These are phyloP conservation scores for Geranium rotundifolium DNA, from an alignment of 345 rosid species.

Conservation along the genomic window DNA sequence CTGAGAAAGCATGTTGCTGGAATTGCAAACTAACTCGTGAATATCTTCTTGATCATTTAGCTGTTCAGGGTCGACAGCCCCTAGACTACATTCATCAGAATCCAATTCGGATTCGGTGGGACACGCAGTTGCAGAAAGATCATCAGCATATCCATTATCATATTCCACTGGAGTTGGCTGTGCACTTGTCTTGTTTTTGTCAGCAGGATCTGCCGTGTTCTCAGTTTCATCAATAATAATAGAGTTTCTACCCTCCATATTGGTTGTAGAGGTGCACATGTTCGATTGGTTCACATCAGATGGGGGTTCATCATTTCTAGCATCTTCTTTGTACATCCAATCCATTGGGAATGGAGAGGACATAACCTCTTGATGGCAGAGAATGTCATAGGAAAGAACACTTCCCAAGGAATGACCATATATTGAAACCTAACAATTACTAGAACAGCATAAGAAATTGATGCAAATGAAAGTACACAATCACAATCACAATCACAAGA, in stretches of 20 bases:
- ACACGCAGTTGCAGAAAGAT: slow-evolving; percentile 11
- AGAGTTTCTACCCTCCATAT: slow-evolving; percentile 8
- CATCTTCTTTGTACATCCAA: slow-evolving; percentile 39
- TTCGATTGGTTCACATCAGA: not conserved
- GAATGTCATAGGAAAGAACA: slow-evolving; percentile 92
- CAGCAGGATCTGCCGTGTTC: slow-evolving; percentile 7
- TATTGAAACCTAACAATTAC: slow-evolving; percentile 51
- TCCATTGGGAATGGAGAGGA: slow-evolving; percentile 83
- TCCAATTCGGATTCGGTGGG: slow-evolving; percentile 16
- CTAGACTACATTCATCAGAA: slow-evolving; percentile 11
- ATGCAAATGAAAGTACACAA: not conserved
- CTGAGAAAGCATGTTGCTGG: slow-evolving; percentile 13
- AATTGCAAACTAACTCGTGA: slow-evolving; percentile 15
- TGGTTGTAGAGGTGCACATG: slow-evolving; percentile 8
- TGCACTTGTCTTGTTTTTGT: slow-evolving; percentile 17
- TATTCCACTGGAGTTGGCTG: slow-evolving; percentile 16
- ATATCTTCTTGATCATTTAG: slow-evolving; percentile 19
- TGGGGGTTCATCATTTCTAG: not conserved
- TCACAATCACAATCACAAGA: not conserved
- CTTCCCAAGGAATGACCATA: slow-evolving; percentile 98
- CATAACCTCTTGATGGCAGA: slow-evolving; percentile 86
- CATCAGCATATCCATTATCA: slow-evolving; percentile 21
- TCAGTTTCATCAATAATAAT: slow-evolving; percentile 1
- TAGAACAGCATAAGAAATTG: not conserved
- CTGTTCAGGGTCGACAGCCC: slow-evolving; percentile 17